Evolutionary conservation across 306 rosid species (phyloP), one percentile per base, ranked within the genome.

Genomic region (Pueraria montana): DNA sequence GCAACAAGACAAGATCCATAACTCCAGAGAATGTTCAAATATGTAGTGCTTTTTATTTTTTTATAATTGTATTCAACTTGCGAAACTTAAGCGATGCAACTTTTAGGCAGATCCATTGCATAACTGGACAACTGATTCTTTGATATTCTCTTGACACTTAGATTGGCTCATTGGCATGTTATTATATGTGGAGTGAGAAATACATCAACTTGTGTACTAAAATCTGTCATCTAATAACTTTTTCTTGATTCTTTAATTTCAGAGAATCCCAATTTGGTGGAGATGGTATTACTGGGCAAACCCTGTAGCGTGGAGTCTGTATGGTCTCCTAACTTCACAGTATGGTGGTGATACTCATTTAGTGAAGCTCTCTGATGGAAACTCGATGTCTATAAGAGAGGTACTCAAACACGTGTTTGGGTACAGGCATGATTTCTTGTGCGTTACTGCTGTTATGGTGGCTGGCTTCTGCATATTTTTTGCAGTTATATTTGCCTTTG

Each of bases 251-350:
- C 48, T 79, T 66, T 11, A 49, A 85, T 75, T 87, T 83, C 97
- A 96, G 99, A 89, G 97, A 87, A 94, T 96, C 49, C 99, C 99
- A n/a, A 74, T 96, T 62, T 96, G 99, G 99, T 96, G 99, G 99
- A 92, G 98, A 90, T 96, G 99, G 99, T 96, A 96, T 85, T 96
- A 92, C 82, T 96, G 99, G 99, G 99, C 97, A 50, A 92, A 96
- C 82, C 99, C 98, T 30, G 85, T 96, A 34, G 97, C 99, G 71
- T 96, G 99, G 99, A 89, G 90, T 86, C 86, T 96, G 38, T 94
- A 96, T 82, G 99, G 99, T 72, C 98, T 96, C 42, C 64, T 92
- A 53, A 88, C 89, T 63, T 96, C 99, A 16, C 99, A 96, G 78
- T 94, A 96, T 78, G 97, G 99, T 10, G 89, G 87, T 2, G 97